phyloP scores from a whole-genome alignment of 345 rosid genomes.

The Moricandia arvensis region DNA sequence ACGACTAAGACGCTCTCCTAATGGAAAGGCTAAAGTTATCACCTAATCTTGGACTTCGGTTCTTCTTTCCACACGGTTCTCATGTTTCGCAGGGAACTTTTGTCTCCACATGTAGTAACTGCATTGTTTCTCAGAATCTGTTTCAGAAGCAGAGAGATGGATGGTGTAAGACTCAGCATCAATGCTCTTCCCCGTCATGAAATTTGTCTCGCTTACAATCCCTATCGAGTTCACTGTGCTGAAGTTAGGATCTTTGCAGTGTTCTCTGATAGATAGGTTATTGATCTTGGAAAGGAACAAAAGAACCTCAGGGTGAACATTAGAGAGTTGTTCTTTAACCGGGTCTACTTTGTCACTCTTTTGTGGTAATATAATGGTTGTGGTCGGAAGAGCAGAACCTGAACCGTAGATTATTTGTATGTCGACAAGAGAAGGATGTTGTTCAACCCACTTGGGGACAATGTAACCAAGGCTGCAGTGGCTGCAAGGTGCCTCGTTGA shows the following conservation, averaged over 20 bases:
- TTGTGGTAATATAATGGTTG: conserved; percentile 58
- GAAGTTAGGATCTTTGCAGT: conserved; percentile 43
- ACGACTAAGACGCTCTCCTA: conserved; percentile 49
- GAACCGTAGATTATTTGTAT: conserved; percentile 54
- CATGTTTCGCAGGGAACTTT: conserved; percentile 57
- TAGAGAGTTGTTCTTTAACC: conserved; percentile 66
- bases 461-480: conserved; percentile 64
- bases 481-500: conserved; percentile 63
- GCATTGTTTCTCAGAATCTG: conserved; percentile 39
- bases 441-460: conserved; percentile 81
- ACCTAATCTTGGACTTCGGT: conserved; percentile 64
- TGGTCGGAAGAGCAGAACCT: conserved; percentile 48
- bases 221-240: conserved; percentile 51
- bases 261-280: conserved; percentile 57
- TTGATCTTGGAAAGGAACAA: conserved; percentile 65
- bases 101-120: conserved; percentile 72
- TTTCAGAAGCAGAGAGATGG: conserved; percentile 48
- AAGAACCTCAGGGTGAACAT: conserved; percentile 67
- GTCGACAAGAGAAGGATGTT: conserved; percentile 46
- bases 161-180: conserved; percentile 70
- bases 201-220: conserved; percentile 54
- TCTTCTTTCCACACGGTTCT: conserved; percentile 61
- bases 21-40: conserved; percentile 75
- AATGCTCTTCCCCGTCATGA: conserved; percentile 56
- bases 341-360: conserved; percentile 61